Evolutionary conservation across 2,329 filamentous ascomycete species (phyloP).

Genomic region (Phyllosticta ampelicida): DNA sequence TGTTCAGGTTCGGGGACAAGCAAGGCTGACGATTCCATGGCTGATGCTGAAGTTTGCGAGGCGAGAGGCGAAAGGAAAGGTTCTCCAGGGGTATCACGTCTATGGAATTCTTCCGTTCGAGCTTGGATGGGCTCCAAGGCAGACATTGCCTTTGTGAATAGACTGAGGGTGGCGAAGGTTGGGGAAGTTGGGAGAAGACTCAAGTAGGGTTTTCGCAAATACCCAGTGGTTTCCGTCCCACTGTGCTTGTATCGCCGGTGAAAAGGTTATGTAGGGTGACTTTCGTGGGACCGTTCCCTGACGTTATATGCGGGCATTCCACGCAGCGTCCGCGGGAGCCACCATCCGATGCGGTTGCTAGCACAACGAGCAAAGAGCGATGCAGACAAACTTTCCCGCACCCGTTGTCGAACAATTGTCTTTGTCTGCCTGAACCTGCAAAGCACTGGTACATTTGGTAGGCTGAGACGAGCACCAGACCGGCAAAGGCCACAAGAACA

Average conservation of each 20-base stretch:
- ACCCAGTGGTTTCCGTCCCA: background rate
- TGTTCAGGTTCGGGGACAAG: background rate
- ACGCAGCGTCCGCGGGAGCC: background rate
- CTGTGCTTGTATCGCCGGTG: background rate
- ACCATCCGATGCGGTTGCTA: background rate
- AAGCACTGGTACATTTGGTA: background rate
- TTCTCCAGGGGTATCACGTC: conserved; percentile 14
- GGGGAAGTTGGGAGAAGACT: background rate
- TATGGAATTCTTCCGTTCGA: conserved; percentile 16
- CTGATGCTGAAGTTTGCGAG: conserved; percentile 1
- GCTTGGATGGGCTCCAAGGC: conserved; percentile 9
- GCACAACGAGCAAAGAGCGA: background rate
- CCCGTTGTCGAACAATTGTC: background rate
- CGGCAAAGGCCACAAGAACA: background rate
- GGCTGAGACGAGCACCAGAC: background rate
- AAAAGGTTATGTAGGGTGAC: background rate
- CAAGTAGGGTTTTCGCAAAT: background rate
- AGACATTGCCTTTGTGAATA: background rate
- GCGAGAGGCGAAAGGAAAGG: conserved; percentile 12
- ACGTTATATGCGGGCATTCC: background rate
- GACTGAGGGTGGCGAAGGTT: background rate
- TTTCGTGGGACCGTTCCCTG: background rate
- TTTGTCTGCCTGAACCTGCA: background rate
- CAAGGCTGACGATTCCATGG: conserved; percentile 7
- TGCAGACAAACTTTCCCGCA: background rate